phyloP scores from a whole-genome alignment of 2,329 filamentous ascomycete genomes.

The Colletotrichum cordylinicola region DNA sequence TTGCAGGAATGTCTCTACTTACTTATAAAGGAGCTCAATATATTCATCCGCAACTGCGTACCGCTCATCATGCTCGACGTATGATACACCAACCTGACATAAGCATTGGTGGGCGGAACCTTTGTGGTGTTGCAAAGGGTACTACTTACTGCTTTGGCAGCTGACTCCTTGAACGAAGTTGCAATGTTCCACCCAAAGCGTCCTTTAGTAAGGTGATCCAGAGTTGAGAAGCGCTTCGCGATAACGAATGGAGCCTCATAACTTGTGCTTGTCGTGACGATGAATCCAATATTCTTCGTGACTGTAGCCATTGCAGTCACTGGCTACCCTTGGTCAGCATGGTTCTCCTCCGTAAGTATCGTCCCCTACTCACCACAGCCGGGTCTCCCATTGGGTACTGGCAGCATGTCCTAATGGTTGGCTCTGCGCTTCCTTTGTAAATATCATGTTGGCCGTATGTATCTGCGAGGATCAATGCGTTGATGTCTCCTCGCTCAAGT shows the following conservation, averaged over 20 bases:
- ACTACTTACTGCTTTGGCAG: slow-evolving; percentile 26
- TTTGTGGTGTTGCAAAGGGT: background rate
- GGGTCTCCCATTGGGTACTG: slow-evolving; percentile 72
- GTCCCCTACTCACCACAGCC: slow-evolving; percentile 50
- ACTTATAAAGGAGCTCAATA: slow-evolving; percentile 65
- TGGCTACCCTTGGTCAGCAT: background rate
- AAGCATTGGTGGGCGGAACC: background rate
- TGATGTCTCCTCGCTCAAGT: slow-evolving; percentile 66
- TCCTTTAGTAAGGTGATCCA: slow-evolving; percentile 67
- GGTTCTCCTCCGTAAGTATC: background rate
- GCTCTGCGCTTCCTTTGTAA: slow-evolving; percentile 59
- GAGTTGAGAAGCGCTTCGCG: slow-evolving; percentile 65
- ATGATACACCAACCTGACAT: background rate
- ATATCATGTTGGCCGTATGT: slow-evolving; percentile 61
- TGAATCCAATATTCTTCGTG: slow-evolving; percentile 67
- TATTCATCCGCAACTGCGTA: slow-evolving; percentile 69
- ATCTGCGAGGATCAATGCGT: slow-evolving; percentile 69
- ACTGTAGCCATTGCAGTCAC: slow-evolving; percentile 65
- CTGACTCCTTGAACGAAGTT: slow-evolving; percentile 61
- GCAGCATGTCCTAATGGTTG: slow-evolving; percentile 58
- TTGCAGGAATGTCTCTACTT: slow-evolving; percentile 47
- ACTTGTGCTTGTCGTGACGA: slow-evolving; percentile 66
- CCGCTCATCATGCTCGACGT: slow-evolving; percentile 61
- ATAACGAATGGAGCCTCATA: slow-evolving; percentile 68
- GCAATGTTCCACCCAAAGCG: slow-evolving; percentile 74